Conservation (phyloP, 208 protist species). For the Wallacemonas rigidus region DNA sequence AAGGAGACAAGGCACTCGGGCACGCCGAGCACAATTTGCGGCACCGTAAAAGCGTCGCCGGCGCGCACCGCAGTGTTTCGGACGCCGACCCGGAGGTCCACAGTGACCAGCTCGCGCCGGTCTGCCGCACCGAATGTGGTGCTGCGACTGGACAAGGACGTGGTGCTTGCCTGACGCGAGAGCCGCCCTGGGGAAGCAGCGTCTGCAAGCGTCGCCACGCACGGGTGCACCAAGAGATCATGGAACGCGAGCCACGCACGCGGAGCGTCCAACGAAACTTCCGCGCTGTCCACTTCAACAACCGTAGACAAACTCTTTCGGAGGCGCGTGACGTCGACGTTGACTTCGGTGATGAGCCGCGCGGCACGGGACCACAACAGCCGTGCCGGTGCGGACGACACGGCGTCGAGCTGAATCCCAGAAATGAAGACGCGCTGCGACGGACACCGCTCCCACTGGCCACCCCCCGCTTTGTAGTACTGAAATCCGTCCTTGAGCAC, state of each 20-base stretch:
- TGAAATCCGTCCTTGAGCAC: constrained; percentile 21
- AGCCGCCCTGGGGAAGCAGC: neutral
- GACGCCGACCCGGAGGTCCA: constrained; percentile 2
- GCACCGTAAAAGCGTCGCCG: neutral
- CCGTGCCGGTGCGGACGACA: neutral
- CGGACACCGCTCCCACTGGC: constrained; percentile 24
- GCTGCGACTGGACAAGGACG: constrained; percentile 6
- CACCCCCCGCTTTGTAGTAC: constrained; percentile 29
- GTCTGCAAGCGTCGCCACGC: neutral
- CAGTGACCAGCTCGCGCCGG: neutral
- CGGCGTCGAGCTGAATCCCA: constrained; percentile 2
- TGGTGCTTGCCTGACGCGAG: constrained; percentile 2
- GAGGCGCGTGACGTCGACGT: neutral
- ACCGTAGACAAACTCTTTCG: neutral
- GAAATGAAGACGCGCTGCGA: constrained; percentile 16
- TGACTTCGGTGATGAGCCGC: constrained; percentile 11
- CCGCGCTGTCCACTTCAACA: constrained; percentile 6
- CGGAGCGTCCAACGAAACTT: neutral
- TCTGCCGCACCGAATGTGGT: neutral
- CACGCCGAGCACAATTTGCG: constrained; percentile 1
- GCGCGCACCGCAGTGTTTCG: neutral
- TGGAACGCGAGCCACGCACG: neutral
- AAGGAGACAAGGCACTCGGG: neutral
- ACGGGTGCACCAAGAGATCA: constrained; percentile 6
- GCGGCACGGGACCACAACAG: constrained; percentile 7